Conservation (phyloP, 225 moss, liverwort and hornwort species). For the Climacium dendroides region DNA sequence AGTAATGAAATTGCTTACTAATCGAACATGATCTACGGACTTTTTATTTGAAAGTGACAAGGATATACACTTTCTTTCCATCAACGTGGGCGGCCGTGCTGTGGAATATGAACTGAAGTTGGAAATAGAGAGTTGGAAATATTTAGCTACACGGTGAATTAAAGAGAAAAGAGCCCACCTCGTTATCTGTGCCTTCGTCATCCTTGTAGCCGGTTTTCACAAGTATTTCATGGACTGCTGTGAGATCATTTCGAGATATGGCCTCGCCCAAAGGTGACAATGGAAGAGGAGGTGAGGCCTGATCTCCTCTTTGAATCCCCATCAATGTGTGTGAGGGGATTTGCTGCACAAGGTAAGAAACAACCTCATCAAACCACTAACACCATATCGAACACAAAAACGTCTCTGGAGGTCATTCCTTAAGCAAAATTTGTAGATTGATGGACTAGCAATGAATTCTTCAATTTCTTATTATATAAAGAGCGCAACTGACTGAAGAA, state of each 20-base stretch:
- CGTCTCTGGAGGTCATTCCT: neutral
- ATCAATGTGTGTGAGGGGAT: constrained; percentile 82
- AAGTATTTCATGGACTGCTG: constrained; percentile 84
- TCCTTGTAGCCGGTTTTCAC: constrained; percentile 89
- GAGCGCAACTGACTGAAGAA: neutral
- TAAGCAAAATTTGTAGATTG: neutral
- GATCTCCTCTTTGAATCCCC: constrained; percentile 79
- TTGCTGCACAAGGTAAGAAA: constrained; percentile 47
- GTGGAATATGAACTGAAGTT: neutral
- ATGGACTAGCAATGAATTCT: neutral
- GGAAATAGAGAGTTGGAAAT: neutral
- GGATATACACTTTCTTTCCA: neutral
- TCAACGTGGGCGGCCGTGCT: neutral
- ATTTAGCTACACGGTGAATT: neutral
- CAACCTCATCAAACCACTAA: neutral
- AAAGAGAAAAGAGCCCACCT: constrained; percentile 25
- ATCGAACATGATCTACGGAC: neutral
- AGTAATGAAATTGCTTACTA: neutral
- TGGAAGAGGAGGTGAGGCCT: constrained; percentile 51
- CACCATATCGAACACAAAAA: neutral
- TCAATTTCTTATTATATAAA: neutral
- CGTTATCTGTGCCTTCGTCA: constrained; percentile 89
- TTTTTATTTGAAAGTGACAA: neutral
- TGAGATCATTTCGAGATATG: constrained; percentile 82
- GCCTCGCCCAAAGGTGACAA: constrained; percentile 85